These are phyloP conservation scores for Cladosporium phlei DNA, from an alignment of 2,329 filamentous ascomycete species.

Conservation along the genomic window DNA sequence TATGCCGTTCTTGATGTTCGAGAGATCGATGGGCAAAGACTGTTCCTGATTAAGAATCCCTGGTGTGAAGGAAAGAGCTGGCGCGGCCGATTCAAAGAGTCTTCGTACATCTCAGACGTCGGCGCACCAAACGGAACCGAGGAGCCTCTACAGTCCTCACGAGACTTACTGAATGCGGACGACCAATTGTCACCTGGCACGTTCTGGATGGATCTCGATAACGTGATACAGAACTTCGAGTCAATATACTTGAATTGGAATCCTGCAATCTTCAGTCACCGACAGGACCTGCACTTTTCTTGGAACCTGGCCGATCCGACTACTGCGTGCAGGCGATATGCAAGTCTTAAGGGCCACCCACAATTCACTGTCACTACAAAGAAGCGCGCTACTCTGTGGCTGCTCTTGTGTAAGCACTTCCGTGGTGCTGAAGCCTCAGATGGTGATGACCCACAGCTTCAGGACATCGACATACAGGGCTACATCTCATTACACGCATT, in stretches of 20 bases:
- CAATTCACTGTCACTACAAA: constrained; percentile 54
- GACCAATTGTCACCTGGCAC: constrained; percentile 58
- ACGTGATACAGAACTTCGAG: constrained; percentile 86
- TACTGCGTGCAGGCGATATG: constrained; percentile 48
- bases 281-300: constrained; percentile 84
- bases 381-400: constrained; percentile 65
- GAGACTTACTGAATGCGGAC: constrained; percentile 34
- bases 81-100: constrained; percentile 49
- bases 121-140: constrained; percentile 2
- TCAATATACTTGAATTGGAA: constrained; percentile 98
- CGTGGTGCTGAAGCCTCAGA: constrained; percentile 25
- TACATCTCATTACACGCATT: constrained; percentile 88
- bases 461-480: constrained; percentile 47
- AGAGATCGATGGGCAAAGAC: constrained; percentile 57
- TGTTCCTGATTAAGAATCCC: constrained; percentile 87
- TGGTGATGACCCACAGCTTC: constrained; percentile 31
- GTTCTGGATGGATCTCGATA: constrained; percentile 89
- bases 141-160: constrained; percentile 27
- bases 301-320: constrained; percentile 58
- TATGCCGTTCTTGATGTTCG: constrained; percentile 83
- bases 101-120: constrained; percentile 6
- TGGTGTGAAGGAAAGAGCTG: constrained; percentile 81
- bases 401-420: constrained; percentile 83
- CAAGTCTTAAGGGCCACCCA: constrained; percentile 66
- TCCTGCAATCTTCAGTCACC: constrained; percentile 70